phyloP scores from a whole-genome alignment of 1,284 basidiomycete species.

The Cryptococcus sp. region DNA sequence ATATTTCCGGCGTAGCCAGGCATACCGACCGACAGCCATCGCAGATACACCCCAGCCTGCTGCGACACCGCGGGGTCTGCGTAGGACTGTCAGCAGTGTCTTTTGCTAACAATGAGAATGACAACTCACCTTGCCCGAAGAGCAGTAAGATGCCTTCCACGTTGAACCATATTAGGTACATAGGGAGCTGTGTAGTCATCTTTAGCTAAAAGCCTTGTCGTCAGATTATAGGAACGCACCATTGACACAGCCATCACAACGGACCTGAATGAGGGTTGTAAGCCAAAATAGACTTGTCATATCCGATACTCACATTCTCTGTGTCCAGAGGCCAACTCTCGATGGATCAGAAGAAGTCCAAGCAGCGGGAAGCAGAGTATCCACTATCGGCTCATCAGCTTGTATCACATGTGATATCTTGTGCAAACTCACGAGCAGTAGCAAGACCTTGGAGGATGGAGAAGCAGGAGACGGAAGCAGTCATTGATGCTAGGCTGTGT shows the following conservation, averaged over 20 bases:
- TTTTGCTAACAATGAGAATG: neutral
- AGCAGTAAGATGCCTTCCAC: slow-evolving; percentile 74
- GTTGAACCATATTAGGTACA: slow-evolving; percentile 66
- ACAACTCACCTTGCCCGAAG: slow-evolving; percentile 67
- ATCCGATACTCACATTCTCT: slow-evolving; percentile 67
- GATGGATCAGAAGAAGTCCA: slow-evolving; percentile 83
- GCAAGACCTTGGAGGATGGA: slow-evolving; percentile 82
- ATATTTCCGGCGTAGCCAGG: slow-evolving; percentile 68
- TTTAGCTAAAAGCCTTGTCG: neutral
- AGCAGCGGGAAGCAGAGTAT: slow-evolving; percentile 85
- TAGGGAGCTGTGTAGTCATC: slow-evolving; percentile 35
- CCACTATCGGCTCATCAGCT: slow-evolving; percentile 54
- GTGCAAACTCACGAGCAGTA: slow-evolving; percentile 60
- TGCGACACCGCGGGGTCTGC: slow-evolving; percentile 73
- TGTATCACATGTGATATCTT: neutral
- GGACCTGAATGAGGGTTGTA: slow-evolving; percentile 52
- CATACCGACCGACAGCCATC: slow-evolving; percentile 75
- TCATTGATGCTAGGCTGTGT: slow-evolving; percentile 74
- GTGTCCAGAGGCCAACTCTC: slow-evolving; percentile 85
- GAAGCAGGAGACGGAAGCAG: slow-evolving; percentile 68
- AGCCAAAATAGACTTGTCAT: slow-evolving; percentile 14
- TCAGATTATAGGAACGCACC: slow-evolving; percentile 14
- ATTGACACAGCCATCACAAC: slow-evolving; percentile 64
- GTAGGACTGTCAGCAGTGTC: neutral
- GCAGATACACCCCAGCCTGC: slow-evolving; percentile 74